A percentile compares a stretch with the other conserved stretches of the same genome.
These are phyloP conservation scores for Aspergillus sp. DNA, from an alignment of 2,329 filamentous ascomycete genomes.

Conservation along the genomic window DNA sequence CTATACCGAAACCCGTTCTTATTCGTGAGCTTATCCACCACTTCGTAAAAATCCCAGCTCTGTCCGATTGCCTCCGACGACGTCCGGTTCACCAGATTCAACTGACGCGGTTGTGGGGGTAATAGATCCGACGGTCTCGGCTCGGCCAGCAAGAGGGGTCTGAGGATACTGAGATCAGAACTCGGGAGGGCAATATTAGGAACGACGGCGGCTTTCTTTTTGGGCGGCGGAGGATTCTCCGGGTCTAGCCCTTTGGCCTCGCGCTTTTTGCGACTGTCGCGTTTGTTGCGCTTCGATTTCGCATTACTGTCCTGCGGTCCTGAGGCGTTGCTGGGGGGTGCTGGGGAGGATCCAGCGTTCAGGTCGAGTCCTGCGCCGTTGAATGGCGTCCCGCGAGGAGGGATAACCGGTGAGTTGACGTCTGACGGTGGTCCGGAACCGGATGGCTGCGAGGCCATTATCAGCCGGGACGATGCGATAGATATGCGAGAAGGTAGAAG, in stretches of 20 bases:
- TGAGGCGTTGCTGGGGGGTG: conserved; percentile 21
- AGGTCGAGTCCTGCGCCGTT: conserved; percentile 21
- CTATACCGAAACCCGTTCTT: conserved; percentile 75
- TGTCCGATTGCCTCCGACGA: conserved; percentile 27
- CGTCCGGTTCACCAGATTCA: conserved; percentile 31
- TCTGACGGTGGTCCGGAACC: conserved; percentile 29
- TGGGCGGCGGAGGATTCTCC: conserved; percentile 30
- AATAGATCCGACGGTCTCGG: conserved; percentile 30
- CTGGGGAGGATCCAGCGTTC: conserved; percentile 28
- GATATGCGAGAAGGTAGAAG: too few relatives aligned
- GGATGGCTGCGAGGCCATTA: conserved; percentile 28
- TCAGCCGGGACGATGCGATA: not conserved
- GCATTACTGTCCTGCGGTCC: conserved; percentile 18
- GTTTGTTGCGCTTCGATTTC: conserved; percentile 34
- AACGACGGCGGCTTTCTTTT: conserved; percentile 25
- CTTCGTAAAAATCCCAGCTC: conserved; percentile 36
- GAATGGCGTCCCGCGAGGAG: conserved; percentile 21
- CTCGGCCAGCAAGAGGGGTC: conserved; percentile 34
- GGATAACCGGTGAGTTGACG: conserved; percentile 27
- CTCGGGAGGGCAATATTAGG: conserved; percentile 29
- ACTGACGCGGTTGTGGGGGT: conserved; percentile 33
- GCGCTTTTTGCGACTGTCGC: conserved; percentile 38
- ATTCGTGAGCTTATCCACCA: conserved; percentile 50
- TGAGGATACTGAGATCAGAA: conserved; percentile 31
- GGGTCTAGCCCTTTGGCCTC: conserved; percentile 35